phyloP scores from a whole-genome alignment of 2,329 filamentous ascomycete genomes.

The Volutella citrinella region DNA sequence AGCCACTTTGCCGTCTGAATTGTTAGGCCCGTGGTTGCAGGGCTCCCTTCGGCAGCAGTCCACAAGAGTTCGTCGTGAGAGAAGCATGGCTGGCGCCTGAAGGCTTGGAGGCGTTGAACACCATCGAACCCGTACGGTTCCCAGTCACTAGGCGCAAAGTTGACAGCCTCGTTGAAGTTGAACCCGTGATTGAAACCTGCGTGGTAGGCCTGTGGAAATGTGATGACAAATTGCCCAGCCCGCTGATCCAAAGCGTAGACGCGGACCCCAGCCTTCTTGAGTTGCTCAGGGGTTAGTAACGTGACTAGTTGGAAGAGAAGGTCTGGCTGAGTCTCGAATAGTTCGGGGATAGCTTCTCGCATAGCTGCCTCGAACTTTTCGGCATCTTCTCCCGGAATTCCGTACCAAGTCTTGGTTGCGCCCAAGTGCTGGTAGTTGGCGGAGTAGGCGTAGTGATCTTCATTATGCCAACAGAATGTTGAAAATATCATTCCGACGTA shows the following conservation, averaged over 20 bases:
- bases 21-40: constrained; percentile 55
- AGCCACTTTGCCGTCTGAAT: constrained; percentile 97
- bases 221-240: constrained; percentile 93
- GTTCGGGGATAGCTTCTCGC: constrained; percentile 88
- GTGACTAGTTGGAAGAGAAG: constrained; percentile 97
- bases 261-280: constrained; percentile 87
- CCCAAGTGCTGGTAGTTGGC: constrained; percentile 98
- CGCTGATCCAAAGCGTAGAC: constrained; percentile 96
- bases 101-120: constrained; percentile 81
- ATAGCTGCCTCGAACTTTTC: constrained; percentile 95
- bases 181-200: constrained; percentile 98
- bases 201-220: constrained; percentile 95
- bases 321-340: constrained; percentile 96
- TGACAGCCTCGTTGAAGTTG: constrained; percentile 98
- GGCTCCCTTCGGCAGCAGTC: constrained; percentile 80
- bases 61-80: constrained; percentile 93
- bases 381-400: constrained; percentile 89
- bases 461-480: constrained; percentile 99
- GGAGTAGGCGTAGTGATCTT: constrained; percentile 97
- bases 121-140: constrained; percentile 86
- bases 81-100: constrained; percentile 91
- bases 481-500: constrained; percentile 99
- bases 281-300: constrained; percentile 84
- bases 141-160: constrained; percentile 95
- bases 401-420: constrained; percentile 98